Evolutionary conservation across 1,284 basidiomycete genomes (phyloP), one percentile per base, ranked within the genome.

Genomic region (Papiliotrema flavescens): DNA sequence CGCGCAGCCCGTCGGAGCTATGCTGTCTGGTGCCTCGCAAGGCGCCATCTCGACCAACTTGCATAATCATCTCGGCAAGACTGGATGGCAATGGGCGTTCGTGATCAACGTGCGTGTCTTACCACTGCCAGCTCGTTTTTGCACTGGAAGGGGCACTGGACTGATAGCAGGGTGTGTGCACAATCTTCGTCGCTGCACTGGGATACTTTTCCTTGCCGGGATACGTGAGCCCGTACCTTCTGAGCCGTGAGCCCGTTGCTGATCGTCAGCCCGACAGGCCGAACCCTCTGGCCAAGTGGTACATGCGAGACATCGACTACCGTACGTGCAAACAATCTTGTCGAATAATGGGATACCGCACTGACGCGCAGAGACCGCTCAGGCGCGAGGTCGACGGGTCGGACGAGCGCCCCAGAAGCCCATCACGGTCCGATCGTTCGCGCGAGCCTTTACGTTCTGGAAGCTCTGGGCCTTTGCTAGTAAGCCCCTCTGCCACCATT

Each of bases 31-130:
- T 11, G 57, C 57, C 0, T 46, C 62, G 3, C 55, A 79, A 71
- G 78, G 76, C 0, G 67, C 66, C 11, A 78, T 79, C 9, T 78
- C 79, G 53, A 76, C 73, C 19, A 77, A 75, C 1, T 56, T 81
- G 51, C 77, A 81, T 48, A 76, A 75, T 19, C 66, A 68, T 2
- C 59, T 71, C 47, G 79, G 79, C 0, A 56, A 80, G 3, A 70
- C 77, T 0, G 80, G 80, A 4, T 82, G 80, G 80, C 72, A 77
- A 65, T 82, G 68, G 68, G 28, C 28, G 28, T 32, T 32, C 28
- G 11, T 32, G 6, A 32, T 32, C 28, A 32, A 32, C 28, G 28
- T 32, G 11, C 6, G 28, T 32, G 6, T 11, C 11, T 32, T n/a
- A n/a, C n/a, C n/a, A n/a, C 28, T 5, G 28, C 28, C 28, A 32